Base-by-base conservation (phyloP, 805 yeast species). In the Candida verbasci region DNA sequence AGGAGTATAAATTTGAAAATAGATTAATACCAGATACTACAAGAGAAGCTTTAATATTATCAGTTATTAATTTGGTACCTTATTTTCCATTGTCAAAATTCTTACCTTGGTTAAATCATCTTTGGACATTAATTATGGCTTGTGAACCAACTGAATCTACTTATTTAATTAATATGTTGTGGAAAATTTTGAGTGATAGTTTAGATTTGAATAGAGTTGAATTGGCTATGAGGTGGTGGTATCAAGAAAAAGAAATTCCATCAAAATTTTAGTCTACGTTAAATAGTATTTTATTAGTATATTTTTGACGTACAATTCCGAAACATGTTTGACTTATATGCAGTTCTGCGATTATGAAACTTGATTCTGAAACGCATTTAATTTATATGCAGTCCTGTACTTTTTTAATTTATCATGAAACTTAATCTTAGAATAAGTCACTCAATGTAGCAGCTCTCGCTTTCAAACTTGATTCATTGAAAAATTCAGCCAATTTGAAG, bases 171-270 rank as follows among this genome's bases (percentile, higher is more conserved):
- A 59, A 55, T 15, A 53, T 54, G 29, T 48, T 78, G 31, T 80
- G 86, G 82, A 68, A 65, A 27, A 58, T 70, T 18, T 52, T 82
- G 3, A 69, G 81, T 32, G 82, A 76, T 44, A 79, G 74, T 40
- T 60, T 75, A 37, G 82, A 77, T 45, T 58, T 76, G 38, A 77
- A 76, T 43, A 64, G 81, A 44, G 72, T 78, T 4, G 73, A 70
- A 29, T 37, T 75, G 27, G 84, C 76, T 1, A 65, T 74, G 35
- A 56, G 57, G 16, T 80, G 86, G 85, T 80, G 86, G 86, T 80
- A 78, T 50, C 69, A 67, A 17, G 49, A 53, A 16, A 48, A 48
- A 27, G 36, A 24, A 10, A 36, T 41, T 8, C 32, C 46, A 4
- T 29, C 22, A 6, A 30, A 14, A 14, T 21, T 30, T 30, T 30